These are phyloP conservation scores for Aspergillus brunneoviolaceus DNA, from an alignment of 2,329 filamentous ascomycete species.

Conservation along the genomic window DNA sequence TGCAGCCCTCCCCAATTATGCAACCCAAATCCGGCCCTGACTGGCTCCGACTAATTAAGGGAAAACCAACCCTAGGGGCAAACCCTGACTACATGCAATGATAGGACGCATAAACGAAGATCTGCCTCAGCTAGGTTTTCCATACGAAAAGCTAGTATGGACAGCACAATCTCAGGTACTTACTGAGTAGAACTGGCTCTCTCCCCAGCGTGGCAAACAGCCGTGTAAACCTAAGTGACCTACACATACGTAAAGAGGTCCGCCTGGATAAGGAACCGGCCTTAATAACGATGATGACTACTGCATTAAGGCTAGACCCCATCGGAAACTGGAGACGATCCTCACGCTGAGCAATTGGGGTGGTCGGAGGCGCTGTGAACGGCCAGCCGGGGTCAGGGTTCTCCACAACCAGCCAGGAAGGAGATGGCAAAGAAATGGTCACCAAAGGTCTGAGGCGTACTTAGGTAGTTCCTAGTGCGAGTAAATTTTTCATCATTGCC, in stretches of 20 bases:
- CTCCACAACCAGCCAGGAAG: conserved; percentile 19
- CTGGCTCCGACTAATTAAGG: not conserved
- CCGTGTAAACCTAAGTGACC: not conserved
- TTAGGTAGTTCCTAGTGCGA: conserved; percentile 8
- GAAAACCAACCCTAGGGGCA: conserved; percentile 1
- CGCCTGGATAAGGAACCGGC: not conserved
- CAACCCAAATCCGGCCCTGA: not conserved
- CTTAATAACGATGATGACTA: conserved; percentile 17
- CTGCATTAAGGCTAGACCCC: conserved; percentile 11
- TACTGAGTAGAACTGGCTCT: not conserved
- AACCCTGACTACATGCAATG: conserved; percentile 1
- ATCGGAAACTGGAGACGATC: conserved; percentile 15
- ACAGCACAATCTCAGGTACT: not conserved
- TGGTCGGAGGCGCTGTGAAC: conserved; percentile 18
- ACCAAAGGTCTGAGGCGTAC: conserved; percentile 12
- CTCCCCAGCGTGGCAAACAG: conserved; percentile 2
- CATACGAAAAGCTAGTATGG: not conserved
- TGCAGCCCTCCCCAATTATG: not conserved
- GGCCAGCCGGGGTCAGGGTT: conserved; percentile 12
- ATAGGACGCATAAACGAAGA: conserved; percentile 9
- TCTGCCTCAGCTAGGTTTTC: not conserved
- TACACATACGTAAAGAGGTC: not conserved
- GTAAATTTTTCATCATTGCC: conserved; percentile 31
- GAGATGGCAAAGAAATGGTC: conserved; percentile 10
- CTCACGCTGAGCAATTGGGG: conserved; percentile 17